phyloP scores from a whole-genome alignment of 768 basidiomycete species.

The Xerocomus brunneocitrinus region DNA sequence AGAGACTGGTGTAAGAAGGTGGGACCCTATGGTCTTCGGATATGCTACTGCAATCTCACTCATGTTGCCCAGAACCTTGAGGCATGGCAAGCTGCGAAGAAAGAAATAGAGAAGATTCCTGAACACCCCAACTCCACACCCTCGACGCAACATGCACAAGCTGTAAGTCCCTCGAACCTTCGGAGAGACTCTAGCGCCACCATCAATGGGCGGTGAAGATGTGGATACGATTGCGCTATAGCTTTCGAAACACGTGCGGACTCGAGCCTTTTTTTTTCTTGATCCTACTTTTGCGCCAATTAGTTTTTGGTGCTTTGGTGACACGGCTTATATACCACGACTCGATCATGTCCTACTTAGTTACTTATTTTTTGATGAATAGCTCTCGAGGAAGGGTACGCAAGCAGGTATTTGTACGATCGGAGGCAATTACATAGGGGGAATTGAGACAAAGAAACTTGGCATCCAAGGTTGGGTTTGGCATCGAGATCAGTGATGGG shows the following conservation, averaged over 20 bases:
- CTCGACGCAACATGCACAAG: slow-evolving; percentile 30
- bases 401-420: background rate
- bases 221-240: slow-evolving; percentile 7
- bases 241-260: slow-evolving; percentile 8
- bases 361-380: slow-evolving; percentile 5
- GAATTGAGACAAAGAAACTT: background rate
- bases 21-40: slow-evolving; percentile 5
- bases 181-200: slow-evolving; percentile 69
- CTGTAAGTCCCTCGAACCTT: slow-evolving; percentile 35
- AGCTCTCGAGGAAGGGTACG: background rate
- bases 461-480: background rate
- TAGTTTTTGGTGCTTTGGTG: slow-evolving; percentile 6
- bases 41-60: slow-evolving; percentile 13
- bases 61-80: slow-evolving; percentile 72
- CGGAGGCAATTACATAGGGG: background rate
- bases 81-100: slow-evolving; percentile 95
- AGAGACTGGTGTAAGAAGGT: slow-evolving; percentile 98
- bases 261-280: slow-evolving; percentile 5
- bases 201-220: slow-evolving; percentile 53
- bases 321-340: slow-evolving; percentile 22
- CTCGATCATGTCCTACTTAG: slow-evolving; percentile 6
- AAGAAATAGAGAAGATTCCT: slow-evolving; percentile 86
- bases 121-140: slow-evolving; percentile 79
- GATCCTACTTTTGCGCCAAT: slow-evolving; percentile 12
- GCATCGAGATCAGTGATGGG: too few species aligned